Evolutionary conservation across 1,284 basidiomycete genomes (phyloP).

Genomic region (Salmacisia buchloeana): DNA sequence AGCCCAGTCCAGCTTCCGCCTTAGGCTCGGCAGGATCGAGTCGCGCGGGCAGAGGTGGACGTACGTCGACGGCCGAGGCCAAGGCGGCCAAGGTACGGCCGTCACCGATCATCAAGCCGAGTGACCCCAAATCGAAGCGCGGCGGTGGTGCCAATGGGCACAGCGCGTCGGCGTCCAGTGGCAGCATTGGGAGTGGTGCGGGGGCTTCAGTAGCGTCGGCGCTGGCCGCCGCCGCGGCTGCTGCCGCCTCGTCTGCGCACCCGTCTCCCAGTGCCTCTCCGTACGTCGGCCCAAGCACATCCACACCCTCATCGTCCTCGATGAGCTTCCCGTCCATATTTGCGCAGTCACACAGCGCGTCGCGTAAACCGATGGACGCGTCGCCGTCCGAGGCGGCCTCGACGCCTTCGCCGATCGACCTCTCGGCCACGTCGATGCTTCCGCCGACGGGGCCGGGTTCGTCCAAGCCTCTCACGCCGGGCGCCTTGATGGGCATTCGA

Average conservation of each 20-base stretch:
- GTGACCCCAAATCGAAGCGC: constrained; percentile 4
- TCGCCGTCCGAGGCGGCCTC: constrained; percentile 32
- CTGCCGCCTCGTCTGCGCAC: not conserved
- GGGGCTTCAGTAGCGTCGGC: not conserved
- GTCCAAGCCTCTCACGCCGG: constrained; percentile 41
- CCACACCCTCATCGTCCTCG: not conserved
- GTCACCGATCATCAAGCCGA: constrained; percentile 46
- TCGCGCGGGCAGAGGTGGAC: constrained; percentile 28
- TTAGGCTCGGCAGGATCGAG: constrained; percentile 32
- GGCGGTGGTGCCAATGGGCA: not conserved
- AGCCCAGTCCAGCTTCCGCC: constrained; percentile 17
- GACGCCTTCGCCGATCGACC: constrained; percentile 46
- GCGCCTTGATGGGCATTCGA: constrained; percentile 44
- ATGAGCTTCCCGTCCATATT: constrained; percentile 1
- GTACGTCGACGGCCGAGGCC: not conserved
- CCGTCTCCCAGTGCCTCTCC: not conserved
- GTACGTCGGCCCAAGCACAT: not conserved
- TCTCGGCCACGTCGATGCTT: constrained; percentile 27
- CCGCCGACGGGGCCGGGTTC: constrained; percentile 20
- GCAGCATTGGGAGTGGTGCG: not conserved
- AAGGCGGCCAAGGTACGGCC: constrained; percentile 33
- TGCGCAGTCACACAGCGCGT: not conserved
- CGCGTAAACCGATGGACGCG: constrained; percentile 26
- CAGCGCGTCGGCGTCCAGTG: not conserved
- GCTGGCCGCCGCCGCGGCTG: not conserved